Evolutionary conservation across 1,139 yeast species (phyloP).

Genomic region (Magnusiomyces tetraspermus): DNA sequence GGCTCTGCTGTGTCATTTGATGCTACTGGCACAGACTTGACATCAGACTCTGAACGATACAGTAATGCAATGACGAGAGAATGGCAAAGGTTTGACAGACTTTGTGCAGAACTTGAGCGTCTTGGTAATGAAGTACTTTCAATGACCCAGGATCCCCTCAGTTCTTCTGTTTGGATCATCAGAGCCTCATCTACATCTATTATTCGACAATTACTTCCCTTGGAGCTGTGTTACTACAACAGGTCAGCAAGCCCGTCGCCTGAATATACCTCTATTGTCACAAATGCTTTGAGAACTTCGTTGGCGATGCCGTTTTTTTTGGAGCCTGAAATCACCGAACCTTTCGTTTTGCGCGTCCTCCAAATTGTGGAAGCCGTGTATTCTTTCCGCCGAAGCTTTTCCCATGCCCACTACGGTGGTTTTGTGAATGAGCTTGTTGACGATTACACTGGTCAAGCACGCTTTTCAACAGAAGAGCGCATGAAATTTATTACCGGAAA

Average conservation of each 20-base stretch:
- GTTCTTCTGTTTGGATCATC: slow-evolving; percentile 16
- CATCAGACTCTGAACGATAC: slow-evolving; percentile 21
- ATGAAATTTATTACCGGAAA: slow-evolving; percentile 2
- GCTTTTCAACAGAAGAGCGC: slow-evolving; percentile 8
- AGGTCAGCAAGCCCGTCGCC: slow-evolving; percentile 17
- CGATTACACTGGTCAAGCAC: slow-evolving; percentile 7
- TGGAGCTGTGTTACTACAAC: slow-evolving; percentile 22
- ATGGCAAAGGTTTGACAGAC: slow-evolving; percentile 53
- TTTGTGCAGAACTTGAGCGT: slow-evolving; percentile 59
- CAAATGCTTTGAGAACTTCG: not conserved
- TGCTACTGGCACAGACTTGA: slow-evolving; percentile 2
- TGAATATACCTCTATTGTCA: not conserved
- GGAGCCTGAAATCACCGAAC: not conserved
- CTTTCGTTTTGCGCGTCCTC: slow-evolving; percentile 2
- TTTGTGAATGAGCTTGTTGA: slow-evolving; percentile 8
- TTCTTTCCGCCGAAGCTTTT: slow-evolving; percentile 9
- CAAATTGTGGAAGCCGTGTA: slow-evolving; percentile 8
- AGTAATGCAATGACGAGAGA: slow-evolving; percentile 32
- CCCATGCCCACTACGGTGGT: slow-evolving; percentile 9
- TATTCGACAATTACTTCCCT: slow-evolving; percentile 18
- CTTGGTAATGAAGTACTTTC: slow-evolving; percentile 48
- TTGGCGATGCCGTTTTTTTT: not conserved
- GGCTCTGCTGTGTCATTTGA: slow-evolving; percentile 24
- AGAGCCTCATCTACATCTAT: slow-evolving; percentile 21
- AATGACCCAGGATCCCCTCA: slow-evolving; percentile 25